Evolutionary conservation across 164 flowering plant genomes (phyloP).

Genomic region (Vitis rupestris): DNA sequence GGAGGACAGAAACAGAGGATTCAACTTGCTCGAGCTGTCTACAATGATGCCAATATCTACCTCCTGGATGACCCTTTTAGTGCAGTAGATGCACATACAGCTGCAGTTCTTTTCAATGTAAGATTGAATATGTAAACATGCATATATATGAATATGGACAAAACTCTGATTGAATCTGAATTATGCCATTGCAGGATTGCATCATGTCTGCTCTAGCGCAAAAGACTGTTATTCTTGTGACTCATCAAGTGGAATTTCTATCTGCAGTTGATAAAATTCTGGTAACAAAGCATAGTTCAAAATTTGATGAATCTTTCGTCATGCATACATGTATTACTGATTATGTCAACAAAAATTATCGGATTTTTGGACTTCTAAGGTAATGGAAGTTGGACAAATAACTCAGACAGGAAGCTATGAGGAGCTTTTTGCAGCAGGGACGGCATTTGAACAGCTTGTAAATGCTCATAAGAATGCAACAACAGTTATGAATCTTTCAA

Average conservation of each 20-base stretch:
- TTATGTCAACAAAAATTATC: too few relatives aligned
- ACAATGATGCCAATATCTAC: slow-evolving; percentile 80
- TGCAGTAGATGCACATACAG: slow-evolving; percentile 97
- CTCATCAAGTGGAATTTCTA: slow-evolving; percentile 94
- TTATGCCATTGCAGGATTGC: slow-evolving; percentile 61
- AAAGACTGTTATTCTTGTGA: slow-evolving; percentile 85
- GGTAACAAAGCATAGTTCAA: slow-evolving; percentile 35
- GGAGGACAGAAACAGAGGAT: slow-evolving; percentile 97
- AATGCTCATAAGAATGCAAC: slow-evolving; percentile 69
- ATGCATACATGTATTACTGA: too few relatives aligned
- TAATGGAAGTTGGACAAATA: slow-evolving; percentile 64
- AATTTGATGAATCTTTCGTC: too few relatives aligned
- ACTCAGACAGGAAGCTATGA: slow-evolving; percentile 68
- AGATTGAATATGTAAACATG: slow-evolving; percentile 8
- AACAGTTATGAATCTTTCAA: slow-evolving; percentile 23
- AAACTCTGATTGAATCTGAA: background rate
- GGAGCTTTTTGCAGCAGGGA: slow-evolving; percentile 60
- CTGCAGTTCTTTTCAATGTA: slow-evolving; percentile 71
- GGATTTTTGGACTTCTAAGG: slow-evolving; percentile 28
- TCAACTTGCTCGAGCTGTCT: slow-evolving; percentile 92
- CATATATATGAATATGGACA: background rate
- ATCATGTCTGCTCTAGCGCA: slow-evolving; percentile 58
- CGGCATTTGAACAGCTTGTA: slow-evolving; percentile 75
- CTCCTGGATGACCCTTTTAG: slow-evolving; percentile 95
- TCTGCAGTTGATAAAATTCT: slow-evolving; percentile 60